Conservation (phyloP, 2,329 filamentous ascomycete species). For the Knufia petricola region DNA sequence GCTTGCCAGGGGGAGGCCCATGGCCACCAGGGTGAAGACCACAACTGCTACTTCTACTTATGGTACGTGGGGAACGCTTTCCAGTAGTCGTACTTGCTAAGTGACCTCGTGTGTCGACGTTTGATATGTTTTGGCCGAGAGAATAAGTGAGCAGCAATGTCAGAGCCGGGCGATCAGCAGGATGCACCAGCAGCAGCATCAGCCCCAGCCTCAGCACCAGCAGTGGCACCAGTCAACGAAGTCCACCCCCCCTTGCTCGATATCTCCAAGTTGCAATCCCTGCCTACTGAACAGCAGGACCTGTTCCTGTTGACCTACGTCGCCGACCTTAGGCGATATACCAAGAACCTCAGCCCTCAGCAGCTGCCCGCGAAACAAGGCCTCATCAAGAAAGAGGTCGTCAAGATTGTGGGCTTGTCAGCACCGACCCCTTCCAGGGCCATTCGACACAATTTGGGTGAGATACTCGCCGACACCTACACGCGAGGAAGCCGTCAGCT, state of each 20-base stretch:
- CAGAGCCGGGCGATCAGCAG: neutral
- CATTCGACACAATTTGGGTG: conserved; percentile 78
- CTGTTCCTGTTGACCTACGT: conserved; percentile 86
- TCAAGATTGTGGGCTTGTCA: conserved; percentile 78
- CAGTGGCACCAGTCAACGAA: conserved; percentile 8
- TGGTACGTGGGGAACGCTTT: no score
- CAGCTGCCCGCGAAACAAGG: conserved; percentile 82
- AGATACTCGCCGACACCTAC: conserved; percentile 74
- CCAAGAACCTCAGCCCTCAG: conserved; percentile 62
- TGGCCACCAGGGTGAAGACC: neutral
- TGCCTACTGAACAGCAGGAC: conserved; percentile 91
- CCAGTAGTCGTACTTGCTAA: no score
- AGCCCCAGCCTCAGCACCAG: no score
- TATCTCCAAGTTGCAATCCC: conserved; percentile 73
- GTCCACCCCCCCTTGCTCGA: conserved; percentile 57
- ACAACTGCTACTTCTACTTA: no score
- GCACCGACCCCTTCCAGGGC: conserved; percentile 77
- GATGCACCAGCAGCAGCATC: neutral
- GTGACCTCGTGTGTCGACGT: neutral
- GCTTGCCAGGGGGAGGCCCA: neutral
- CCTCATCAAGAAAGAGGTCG: conserved; percentile 83
- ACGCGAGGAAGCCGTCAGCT: conserved; percentile 79
- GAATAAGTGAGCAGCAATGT: neutral
- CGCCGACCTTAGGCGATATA: conserved; percentile 70
- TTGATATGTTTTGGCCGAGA: neutral